Evolutionary conservation across 768 basidiomycete genomes (phyloP), one percentile per base, ranked within the genome.

Genomic region (Boletus speciosus): DNA sequence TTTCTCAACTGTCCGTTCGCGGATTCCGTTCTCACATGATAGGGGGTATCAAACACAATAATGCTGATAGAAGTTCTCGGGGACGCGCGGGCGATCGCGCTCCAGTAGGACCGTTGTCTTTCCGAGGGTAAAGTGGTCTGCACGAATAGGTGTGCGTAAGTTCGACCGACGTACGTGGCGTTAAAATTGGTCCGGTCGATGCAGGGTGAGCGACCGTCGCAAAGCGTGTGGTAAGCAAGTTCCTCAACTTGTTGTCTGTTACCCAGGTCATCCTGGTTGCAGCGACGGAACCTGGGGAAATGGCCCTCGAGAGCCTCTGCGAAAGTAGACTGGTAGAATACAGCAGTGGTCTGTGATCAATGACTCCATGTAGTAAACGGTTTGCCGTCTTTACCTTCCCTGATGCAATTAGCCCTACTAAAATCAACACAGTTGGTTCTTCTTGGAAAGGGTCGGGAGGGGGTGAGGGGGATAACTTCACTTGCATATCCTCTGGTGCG

Each of bases 191-290:
- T 87, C 56, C 90, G 79, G 65, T 91, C 90, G 41, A 91, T 80
- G 66, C 86, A 88, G 15, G 85, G 85, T n/a, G 86, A 91, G 45
- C 74, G 67, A n/a, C 87, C 86, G 57, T 77, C 68, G 43, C 62
- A 58, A 48, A 91, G 76, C 7, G 77, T 74, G 23, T 71, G 59
- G 54, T 82, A 71, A 6, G 82, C 85, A 36, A 84, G 69, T 9
- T 71, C 66, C 65, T 91, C 90, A 0, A 91, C 90, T n/a, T 61
- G 69, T 12, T 76, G 77, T 60, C 90, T 78, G 61, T 76, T 75
- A 16, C 88, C 90, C 40, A 93, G 76, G 50, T 90, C 85, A 62
- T 93, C 90, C 69, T 92, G 89, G 72, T 83, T 90, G 67, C 88
- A 91, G 60, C 88, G 78, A 41, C 74, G 73, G 66, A 90, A 87